phyloP scores from a whole-genome alignment of 176 grass and related monocot species.

The Poa annua region DNA sequence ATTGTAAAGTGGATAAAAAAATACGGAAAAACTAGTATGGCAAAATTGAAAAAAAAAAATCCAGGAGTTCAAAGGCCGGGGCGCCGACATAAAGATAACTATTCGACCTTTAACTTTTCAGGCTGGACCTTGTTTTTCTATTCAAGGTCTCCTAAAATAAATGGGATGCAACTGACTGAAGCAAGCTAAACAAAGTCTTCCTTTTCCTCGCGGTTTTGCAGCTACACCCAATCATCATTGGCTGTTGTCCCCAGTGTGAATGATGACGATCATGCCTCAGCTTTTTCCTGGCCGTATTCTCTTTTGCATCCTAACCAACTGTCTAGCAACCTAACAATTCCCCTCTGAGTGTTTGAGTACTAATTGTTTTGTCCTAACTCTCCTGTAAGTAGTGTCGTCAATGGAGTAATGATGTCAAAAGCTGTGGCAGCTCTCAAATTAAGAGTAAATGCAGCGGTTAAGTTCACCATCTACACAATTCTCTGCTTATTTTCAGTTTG shows the following conservation, averaged over 20 bases:
- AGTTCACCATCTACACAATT: too few species aligned
- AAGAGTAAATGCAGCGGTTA: neutral
- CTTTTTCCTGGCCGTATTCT: neutral
- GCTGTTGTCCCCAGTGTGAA: neutral
- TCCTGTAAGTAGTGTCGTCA: conserved; percentile 19
- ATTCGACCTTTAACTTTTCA: conserved; percentile 5
- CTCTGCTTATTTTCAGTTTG: too few species aligned
- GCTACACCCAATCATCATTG: neutral
- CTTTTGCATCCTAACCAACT: conserved; percentile 38
- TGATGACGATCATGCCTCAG: conserved; percentile 33
- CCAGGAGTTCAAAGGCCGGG: too few species aligned
- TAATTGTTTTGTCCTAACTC: neutral
- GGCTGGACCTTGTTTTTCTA: conserved; percentile 37
- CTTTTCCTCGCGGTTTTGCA: neutral
- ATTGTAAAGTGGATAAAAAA: too few species aligned
- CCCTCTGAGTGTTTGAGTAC: neutral
- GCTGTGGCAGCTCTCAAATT: neutral
- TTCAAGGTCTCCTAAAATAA: neutral
- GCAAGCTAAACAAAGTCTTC: neutral
- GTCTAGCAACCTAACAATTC: neutral
- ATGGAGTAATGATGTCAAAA: neutral
- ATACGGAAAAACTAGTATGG: too few species aligned
- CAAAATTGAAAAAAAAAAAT: too few species aligned
- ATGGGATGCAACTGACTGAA: neutral
- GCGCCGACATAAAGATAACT: too few species aligned